Evolutionary conservation across 805 yeast species (phyloP).

Genomic region (Torulaspora quercuum): DNA sequence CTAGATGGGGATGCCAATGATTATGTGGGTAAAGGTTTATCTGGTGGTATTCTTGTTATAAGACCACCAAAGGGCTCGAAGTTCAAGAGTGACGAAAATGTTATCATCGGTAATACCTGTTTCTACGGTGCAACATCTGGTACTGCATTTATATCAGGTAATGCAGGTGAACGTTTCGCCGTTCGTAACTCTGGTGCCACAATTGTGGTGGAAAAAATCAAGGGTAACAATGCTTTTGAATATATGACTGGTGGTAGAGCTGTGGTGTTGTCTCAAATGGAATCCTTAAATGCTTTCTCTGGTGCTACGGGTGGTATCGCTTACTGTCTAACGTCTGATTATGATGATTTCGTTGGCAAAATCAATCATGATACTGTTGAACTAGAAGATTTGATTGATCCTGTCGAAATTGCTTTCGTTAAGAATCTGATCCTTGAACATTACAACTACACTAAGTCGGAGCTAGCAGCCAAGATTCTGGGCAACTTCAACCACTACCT

Average conservation of each 20-base stretch:
- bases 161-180: constrained; percentile 97
- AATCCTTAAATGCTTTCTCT: constrained; percentile 81
- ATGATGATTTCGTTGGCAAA: constrained; percentile 76
- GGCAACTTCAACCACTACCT: constrained; percentile 83
- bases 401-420: constrained; percentile 88
- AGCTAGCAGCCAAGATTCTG: constrained; percentile 78
- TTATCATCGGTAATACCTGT: constrained; percentile 95
- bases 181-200: constrained; percentile 98
- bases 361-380: constrained; percentile 83
- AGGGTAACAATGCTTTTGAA: constrained; percentile 98
- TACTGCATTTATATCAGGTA: constrained; percentile 88
- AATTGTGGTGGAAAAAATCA: constrained; percentile 87
- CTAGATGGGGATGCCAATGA: constrained; percentile 97
- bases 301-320: constrained; percentile 99
- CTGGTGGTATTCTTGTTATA: constrained; percentile 90
- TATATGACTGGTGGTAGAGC: constrained; percentile 99
- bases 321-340: constrained; percentile 87
- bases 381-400: constrained; percentile 70
- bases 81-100: constrained; percentile 94
- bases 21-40: constrained; percentile 94
- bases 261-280: constrained; percentile 85
- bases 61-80: constrained; percentile 83
- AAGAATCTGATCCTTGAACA: constrained; percentile 94
- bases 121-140: constrained; percentile 98
- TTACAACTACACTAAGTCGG: constrained; percentile 90